A percentile compares a stretch with the other conserved stretches of the same genome.
These are phyloP conservation scores for Hordeum marinum DNA, from an alignment of 176 grass and related monocot genomes.

Conservation along the genomic window DNA sequence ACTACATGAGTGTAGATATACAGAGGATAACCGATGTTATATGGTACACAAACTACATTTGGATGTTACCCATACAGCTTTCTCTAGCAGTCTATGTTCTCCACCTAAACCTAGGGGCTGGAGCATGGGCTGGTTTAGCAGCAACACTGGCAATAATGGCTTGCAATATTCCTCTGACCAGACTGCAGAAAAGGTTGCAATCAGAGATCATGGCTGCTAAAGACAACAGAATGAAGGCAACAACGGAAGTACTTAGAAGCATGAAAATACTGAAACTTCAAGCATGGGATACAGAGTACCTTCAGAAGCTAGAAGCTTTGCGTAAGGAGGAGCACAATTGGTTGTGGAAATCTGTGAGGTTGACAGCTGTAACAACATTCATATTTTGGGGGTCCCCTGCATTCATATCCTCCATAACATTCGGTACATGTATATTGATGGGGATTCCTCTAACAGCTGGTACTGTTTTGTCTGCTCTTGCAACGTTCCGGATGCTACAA, in stretches of 20 bases:
- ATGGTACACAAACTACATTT: conserved; percentile 85
- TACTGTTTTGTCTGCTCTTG: conserved; percentile 91
- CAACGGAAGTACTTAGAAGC: conserved; percentile 84
- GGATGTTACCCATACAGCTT: conserved; percentile 94
- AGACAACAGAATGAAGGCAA: conserved; percentile 93
- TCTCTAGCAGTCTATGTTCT: conserved; percentile 75
- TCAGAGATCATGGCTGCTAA: conserved; percentile 83
- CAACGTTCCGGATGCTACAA: conserved; percentile 96
- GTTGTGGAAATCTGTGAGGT: conserved; percentile 64
- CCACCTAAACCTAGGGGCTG: conserved; percentile 69
- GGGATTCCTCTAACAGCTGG: conserved; percentile 87
- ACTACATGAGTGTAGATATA: conserved; percentile 97
- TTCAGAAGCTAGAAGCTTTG: conserved; percentile 79
- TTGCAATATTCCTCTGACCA: conserved; percentile 84
- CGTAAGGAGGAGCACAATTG: conserved; percentile 63
- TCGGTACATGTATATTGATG: conserved; percentile 81
- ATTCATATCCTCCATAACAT: conserved; percentile 88
- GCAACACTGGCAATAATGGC: conserved; percentile 74
- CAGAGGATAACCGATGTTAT: conserved; percentile 88
- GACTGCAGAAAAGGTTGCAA: conserved; percentile 81
- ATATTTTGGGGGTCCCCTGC: conserved; percentile 88
- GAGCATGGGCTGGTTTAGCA: conserved; percentile 82
- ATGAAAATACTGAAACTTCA: conserved; percentile 99
- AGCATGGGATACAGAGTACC: conserved; percentile 88
- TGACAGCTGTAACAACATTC: conserved; percentile 59